phyloP scores from a whole-genome alignment of 164 flowering plant genomes.

The Umbellularia californica region DNA sequence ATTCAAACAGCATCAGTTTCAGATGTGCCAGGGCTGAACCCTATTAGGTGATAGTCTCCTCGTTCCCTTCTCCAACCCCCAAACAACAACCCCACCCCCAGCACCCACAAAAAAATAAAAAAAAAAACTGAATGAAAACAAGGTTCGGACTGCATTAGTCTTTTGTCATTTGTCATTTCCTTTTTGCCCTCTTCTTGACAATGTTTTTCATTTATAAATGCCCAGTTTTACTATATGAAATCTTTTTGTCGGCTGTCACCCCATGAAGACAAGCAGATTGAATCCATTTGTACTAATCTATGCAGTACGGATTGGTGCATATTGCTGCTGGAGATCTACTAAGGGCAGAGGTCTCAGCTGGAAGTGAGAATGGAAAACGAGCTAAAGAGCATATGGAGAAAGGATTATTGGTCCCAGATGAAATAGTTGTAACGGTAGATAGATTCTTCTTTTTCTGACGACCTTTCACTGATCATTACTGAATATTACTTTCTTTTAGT shows the following conservation, averaged over 20 bases:
- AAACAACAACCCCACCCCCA: no score
- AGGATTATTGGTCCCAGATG: slow-evolving; percentile 83
- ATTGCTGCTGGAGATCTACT: slow-evolving; percentile 93
- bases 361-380: slow-evolving; percentile 78
- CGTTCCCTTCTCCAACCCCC: no score
- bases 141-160: no score
- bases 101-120: no score
- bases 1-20: no score
- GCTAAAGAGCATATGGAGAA: slow-evolving; percentile 91
- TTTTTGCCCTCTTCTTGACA: not conserved
- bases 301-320: slow-evolving; percentile 96
- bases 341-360: slow-evolving; percentile 80
- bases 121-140: no score
- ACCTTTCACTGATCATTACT: not conserved
- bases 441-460: slow-evolving; percentile 2
- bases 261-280: slow-evolving; percentile 32
- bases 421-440: slow-evolving; percentile 85
- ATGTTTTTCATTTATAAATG: not conserved
- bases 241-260: slow-evolving; percentile 23
- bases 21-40: no score
- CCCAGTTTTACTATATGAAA: slow-evolving; percentile 17
- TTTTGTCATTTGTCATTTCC: not conserved
- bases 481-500: no score
- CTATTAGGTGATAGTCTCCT: no score
- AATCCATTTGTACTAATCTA: slow-evolving; percentile 36